Conservation (phyloP, 768 basidiomycete genomes). For the Lentinula detonsa region DNA sequence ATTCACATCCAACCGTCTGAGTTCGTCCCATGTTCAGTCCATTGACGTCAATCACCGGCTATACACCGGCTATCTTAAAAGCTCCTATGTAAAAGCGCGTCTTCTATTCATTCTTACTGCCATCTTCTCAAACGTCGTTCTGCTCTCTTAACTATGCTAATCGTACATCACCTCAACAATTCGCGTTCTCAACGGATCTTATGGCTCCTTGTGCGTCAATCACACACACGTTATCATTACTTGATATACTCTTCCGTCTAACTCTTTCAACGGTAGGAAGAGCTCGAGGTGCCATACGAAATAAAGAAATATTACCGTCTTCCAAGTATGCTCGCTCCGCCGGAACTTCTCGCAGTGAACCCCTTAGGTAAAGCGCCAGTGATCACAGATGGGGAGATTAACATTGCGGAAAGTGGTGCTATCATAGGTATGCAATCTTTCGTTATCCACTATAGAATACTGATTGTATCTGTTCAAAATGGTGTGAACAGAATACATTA, state of each 20-base stretch:
- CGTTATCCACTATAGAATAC: not conserved
- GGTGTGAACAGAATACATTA: conserved; percentile 31
- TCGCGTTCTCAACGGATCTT: conserved; percentile 46
- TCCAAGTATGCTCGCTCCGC: conserved; percentile 24
- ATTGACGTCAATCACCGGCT: no score
- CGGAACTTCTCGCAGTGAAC: conserved; percentile 28
- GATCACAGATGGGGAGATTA: conserved; percentile 39
- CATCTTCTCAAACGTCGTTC: not conserved
- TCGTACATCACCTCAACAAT: conserved; percentile 38
- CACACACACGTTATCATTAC: not conserved
- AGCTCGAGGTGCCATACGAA: conserved; percentile 38
- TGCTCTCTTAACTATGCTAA: not conserved
- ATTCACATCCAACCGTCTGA: no score
- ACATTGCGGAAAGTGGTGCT: conserved; percentile 32
- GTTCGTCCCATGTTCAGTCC: no score
- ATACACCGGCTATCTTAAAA: no score
- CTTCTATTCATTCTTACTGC: not conserved
- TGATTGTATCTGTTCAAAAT: not conserved
- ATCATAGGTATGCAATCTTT: conserved; percentile 28
- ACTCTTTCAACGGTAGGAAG: conserved; percentile 31
- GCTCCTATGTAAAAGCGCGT: no score
- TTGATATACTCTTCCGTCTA: not conserved
- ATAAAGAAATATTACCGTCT: conserved; percentile 36
- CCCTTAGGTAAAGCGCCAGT: conserved; percentile 43
- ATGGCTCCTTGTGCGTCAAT: conserved; percentile 31